Evolutionary conservation across 805 yeast genomes (phyloP), one percentile per base, ranked within the genome.

Genomic region (Nakazawaea wickerhamii): DNA sequence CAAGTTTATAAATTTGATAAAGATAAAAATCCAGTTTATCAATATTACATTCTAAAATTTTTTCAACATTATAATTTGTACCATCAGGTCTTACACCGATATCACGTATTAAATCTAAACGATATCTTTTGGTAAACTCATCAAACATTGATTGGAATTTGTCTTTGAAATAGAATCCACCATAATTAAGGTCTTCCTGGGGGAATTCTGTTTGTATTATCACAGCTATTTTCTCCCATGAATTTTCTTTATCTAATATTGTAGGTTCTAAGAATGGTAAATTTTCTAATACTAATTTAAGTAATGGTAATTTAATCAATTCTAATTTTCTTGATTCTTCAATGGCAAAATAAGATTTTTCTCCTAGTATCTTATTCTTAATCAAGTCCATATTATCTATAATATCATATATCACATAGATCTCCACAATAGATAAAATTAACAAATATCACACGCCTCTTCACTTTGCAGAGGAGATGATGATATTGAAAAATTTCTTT

Each of bases 241-340:
- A 4, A 18, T 40, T 34, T 10, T 34, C 43, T 23, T 34, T 15
- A 4, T 13, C 19, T 15, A 21, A 14, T 4, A 14, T 15, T n/a
- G 38, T 26, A 3, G 28, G 21, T n/a, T 20, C 32, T 11, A 34
- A 30, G 22, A 40, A 40, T 2, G 43, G 43, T 26, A 40, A 34
- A 8, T 23, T 33, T 15, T 33, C 38, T 17, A 40, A 34, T 3
- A 34, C 34, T n/a, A 34, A 9, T 19, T 26, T 17, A 27, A 40
- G 30, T n/a, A 40, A 28, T 3, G 38, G 38, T 13, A 40, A 17
- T 17, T 40, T 40, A 20, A 40, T 33, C 28, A 40, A 23, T 6
- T 40, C 28, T 18, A 33, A 25, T 18, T 40, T 40, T 17, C 43
- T 28, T n/a, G 11, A 21, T 25, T 40, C 43, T 20, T 40, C 43